phyloP scores from a whole-genome alignment of 1,284 basidiomycete species.

The Moesziomyces sp. region DNA sequence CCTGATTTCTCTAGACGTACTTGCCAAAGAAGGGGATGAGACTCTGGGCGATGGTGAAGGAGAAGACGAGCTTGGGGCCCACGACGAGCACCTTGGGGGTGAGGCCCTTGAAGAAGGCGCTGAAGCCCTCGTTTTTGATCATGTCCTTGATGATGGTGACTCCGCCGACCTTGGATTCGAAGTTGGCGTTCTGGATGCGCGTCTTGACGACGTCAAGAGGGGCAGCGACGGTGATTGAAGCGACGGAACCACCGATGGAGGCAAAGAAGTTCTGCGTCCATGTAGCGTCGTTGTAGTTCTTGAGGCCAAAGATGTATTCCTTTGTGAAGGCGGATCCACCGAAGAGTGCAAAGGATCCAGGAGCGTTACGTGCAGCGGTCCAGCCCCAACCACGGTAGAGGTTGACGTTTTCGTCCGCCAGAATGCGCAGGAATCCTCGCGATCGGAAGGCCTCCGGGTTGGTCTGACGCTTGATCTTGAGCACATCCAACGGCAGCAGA shows the following conservation, averaged over 20 bases:
- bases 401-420: slow-evolving; percentile 87
- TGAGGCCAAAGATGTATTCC: slow-evolving; percentile 87
- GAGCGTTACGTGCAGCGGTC: slow-evolving; percentile 98
- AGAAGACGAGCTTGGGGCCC: slow-evolving; percentile 97
- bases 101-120: slow-evolving; percentile 95
- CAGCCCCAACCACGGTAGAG: slow-evolving; percentile 98
- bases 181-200: slow-evolving; percentile 95
- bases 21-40: slow-evolving; percentile 93
- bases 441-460: slow-evolving; percentile 66
- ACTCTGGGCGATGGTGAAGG: slow-evolving; percentile 94
- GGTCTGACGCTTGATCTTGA: slow-evolving; percentile 89
- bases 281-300: slow-evolving; percentile 90
- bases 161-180: slow-evolving; percentile 88
- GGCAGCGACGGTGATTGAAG: slow-evolving; percentile 94
- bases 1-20: slow-evolving; percentile 42
- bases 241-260: slow-evolving; percentile 90
- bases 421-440: slow-evolving; percentile 85
- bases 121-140: slow-evolving; percentile 83
- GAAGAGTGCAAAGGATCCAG: slow-evolving; percentile 89
- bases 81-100: slow-evolving; percentile 86
- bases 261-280: slow-evolving; percentile 85
- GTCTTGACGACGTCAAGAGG: slow-evolving; percentile 92
- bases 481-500: slow-evolving; percentile 90
- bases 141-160: slow-evolving; percentile 86
- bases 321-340: slow-evolving; percentile 95